phyloP scores from a whole-genome alignment of 768 basidiomycete genomes.

The Pleurotus sapidus region DNA sequence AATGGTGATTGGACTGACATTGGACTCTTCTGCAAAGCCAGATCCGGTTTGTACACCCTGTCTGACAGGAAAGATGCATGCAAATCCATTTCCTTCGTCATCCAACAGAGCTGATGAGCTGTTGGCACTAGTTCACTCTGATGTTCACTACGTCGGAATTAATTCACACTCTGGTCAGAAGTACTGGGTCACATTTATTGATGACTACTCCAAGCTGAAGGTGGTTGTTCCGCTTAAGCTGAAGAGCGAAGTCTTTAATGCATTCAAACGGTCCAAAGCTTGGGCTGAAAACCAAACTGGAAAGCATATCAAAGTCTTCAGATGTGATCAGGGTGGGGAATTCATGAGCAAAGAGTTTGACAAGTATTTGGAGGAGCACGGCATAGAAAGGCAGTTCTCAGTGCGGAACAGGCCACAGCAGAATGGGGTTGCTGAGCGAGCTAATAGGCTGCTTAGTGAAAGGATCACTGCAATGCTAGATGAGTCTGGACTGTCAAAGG shows the following conservation, averaged over 20 bases:
- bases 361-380: slow-evolving; percentile 18
- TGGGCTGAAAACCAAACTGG: slow-evolving; percentile 7
- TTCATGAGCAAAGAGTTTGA: slow-evolving; percentile 23
- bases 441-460: no score
- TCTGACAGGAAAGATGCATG: slow-evolving; percentile 21
- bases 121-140: slow-evolving; percentile 16
- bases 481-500: neutral
- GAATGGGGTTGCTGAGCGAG: no score
- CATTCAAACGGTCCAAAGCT: slow-evolving; percentile 24
- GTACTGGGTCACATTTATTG: no score
- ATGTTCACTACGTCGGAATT: slow-evolving; percentile 11
- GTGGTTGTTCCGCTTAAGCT: slow-evolving; percentile 10
- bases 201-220: no score
- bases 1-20: no score
- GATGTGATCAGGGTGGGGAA: slow-evolving; percentile 34
- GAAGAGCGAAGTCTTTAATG: slow-evolving; percentile 21
- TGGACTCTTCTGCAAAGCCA: no score
- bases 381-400: slow-evolving; percentile 22
- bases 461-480: no score
- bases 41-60: neutral
- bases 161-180: neutral
- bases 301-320: neutral
- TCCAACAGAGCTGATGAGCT: slow-evolving; percentile 2
- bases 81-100: slow-evolving; percentile 14
- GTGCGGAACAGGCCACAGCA: no score